phyloP scores from a whole-genome alignment of 768 basidiomycete species.

The Tulasnella sp. region DNA sequence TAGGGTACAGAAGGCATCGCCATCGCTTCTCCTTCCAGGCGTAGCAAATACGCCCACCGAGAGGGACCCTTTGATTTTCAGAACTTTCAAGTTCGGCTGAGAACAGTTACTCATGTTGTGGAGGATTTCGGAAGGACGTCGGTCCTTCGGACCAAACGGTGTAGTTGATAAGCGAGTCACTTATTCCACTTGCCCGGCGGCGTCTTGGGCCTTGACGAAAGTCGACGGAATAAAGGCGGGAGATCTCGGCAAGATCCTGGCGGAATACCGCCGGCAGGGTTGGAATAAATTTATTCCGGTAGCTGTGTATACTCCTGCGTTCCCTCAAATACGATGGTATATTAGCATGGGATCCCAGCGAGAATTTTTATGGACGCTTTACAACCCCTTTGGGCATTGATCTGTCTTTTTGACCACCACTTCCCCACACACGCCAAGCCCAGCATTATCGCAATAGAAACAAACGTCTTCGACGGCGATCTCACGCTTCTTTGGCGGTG shows the following conservation, averaged over 20 bases:
- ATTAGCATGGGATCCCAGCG: background rate
- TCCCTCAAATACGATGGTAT: background rate
- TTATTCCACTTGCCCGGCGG: too few species aligned
- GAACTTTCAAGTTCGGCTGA: too few species aligned
- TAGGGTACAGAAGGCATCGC: too few species aligned
- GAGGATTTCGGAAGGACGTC: too few species aligned
- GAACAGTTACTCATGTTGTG: too few species aligned
- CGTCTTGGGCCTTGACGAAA: background rate
- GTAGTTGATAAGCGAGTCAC: too few species aligned
- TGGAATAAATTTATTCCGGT: slow-evolving; percentile 21
- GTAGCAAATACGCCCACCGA: too few species aligned
- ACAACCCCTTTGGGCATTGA: background rate
- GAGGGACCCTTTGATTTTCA: too few species aligned
- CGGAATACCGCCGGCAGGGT: background rate
- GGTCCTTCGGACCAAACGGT: too few species aligned
- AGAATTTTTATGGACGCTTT: background rate
- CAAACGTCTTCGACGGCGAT: background rate
- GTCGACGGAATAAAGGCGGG: background rate
- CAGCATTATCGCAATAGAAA: background rate
- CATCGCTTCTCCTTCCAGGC: too few species aligned
- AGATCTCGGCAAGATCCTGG: background rate
- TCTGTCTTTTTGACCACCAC: background rate
- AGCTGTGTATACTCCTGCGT: background rate
- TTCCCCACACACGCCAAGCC: background rate
- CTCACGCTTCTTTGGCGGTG: background rate